These are phyloP conservation scores for Bonia amplexicaulis DNA, from an alignment of 176 grass and related monocot species.

Conservation along the genomic window DNA sequence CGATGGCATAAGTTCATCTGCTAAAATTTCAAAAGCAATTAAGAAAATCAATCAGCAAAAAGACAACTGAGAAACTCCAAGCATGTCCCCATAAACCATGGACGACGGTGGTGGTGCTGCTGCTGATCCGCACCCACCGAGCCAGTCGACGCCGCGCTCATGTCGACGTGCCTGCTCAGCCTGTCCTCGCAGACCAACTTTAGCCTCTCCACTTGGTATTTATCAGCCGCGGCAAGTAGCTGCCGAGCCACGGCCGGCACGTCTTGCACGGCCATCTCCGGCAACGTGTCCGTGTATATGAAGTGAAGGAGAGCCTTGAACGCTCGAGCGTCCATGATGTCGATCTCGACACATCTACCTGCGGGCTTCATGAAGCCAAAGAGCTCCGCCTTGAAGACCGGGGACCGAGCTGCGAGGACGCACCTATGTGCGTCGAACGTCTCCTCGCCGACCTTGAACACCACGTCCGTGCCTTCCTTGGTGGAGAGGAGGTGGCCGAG, in stretches of 20 bases:
- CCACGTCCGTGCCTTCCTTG: slow-evolving; percentile 13
- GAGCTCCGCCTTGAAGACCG: slow-evolving; percentile 1
- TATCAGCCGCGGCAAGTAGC: slow-evolving; percentile 19
- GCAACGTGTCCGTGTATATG: slow-evolving; percentile 24
- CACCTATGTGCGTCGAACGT: slow-evolving; percentile 26
- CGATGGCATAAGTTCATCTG: no score
- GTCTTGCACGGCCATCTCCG: not conserved
- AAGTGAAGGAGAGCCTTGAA: slow-evolving; percentile 38
- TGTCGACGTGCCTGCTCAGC: not conserved
- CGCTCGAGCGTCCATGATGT: not conserved
- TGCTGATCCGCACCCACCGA: no score
- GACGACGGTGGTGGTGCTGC: no score
- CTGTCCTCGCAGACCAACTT: not conserved
- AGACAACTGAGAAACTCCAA: no score
- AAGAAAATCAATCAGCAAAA: no score
- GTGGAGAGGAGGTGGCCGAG: not conserved
- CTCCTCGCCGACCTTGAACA: slow-evolving; percentile 1
- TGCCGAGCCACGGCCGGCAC: not conserved
- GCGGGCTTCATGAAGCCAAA: not conserved
- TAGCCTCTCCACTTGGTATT: slow-evolving; percentile 25
- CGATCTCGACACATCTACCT: not conserved
- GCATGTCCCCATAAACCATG: no score
- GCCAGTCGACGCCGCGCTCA: no score
- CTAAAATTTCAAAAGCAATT: no score
- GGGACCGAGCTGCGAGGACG: not conserved